A percentile compares a stretch with the other conserved stretches of the same genome.
Conservation (phyloP, 495 filamentous ascomycete species). For the Penicillium steckii region DNA sequence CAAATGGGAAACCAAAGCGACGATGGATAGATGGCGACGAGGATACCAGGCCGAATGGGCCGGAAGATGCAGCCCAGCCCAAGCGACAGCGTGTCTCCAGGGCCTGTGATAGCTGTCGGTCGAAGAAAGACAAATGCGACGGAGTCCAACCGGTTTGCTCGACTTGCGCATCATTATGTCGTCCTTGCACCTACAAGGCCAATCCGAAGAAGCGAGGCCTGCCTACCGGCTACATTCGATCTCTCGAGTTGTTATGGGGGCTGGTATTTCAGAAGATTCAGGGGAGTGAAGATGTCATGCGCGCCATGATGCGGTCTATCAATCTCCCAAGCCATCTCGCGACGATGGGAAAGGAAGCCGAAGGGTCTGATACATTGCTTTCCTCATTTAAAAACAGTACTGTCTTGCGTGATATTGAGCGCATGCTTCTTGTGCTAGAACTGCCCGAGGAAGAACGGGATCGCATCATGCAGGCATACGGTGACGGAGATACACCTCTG, state of each 20-base stretch:
- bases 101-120: constrained; percentile 67
- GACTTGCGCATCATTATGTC: constrained; percentile 58
- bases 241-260: constrained; percentile 41
- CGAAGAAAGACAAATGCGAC: constrained; percentile 66
- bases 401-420: constrained; percentile 52
- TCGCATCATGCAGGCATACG: constrained; percentile 18
- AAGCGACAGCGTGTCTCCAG: constrained; percentile 56
- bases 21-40: constrained; percentile 35
- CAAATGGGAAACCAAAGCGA: constrained; percentile 34
- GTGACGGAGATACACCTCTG: constrained; percentile 33
- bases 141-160: constrained; percentile 60
- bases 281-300: constrained; percentile 45
- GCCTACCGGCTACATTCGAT: constrained; percentile 44
- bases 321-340: constrained; percentile 43
- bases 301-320: constrained; percentile 36
- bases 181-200: constrained; percentile 64
- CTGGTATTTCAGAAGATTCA: constrained; percentile 42
- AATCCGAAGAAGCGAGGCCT: constrained; percentile 67
- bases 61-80: constrained; percentile 32
- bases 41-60: constrained; percentile 23
- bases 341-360: constrained; percentile 44
- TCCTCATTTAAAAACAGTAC: constrained; percentile 55
- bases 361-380: constrained; percentile 45
- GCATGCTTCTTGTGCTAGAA: constrained; percentile 46
- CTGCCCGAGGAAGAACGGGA: constrained; percentile 38